phyloP scores from a whole-genome alignment of 495 filamentous ascomycete genomes.

The Aspergillus sclerotioniger region DNA sequence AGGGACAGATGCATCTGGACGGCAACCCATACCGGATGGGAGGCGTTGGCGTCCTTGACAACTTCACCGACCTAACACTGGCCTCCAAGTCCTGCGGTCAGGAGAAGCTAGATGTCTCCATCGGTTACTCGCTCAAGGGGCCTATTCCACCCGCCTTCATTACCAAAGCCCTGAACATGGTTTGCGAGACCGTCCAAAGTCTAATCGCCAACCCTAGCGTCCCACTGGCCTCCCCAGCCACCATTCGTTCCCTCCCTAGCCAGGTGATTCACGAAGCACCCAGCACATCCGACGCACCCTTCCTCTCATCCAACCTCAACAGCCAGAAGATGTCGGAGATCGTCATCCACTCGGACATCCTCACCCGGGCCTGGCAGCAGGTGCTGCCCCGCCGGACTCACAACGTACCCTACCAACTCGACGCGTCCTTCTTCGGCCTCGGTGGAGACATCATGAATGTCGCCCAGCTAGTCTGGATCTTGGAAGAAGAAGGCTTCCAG shows the following conservation, averaged over 20 bases:
- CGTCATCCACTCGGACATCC: constrained; percentile 43
- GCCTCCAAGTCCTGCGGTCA: constrained; percentile 44
- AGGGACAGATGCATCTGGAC: constrained; percentile 43
- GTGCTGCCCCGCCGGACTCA: constrained; percentile 36
- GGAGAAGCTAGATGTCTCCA: constrained; percentile 40
- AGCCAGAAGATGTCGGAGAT: constrained; percentile 47
- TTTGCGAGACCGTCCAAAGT: constrained; percentile 45
- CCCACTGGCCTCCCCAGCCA: constrained; percentile 42
- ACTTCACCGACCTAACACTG: constrained; percentile 50
- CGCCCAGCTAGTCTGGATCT: constrained; percentile 45
- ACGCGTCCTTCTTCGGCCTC: constrained; percentile 52
- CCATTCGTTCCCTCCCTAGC: constrained; percentile 33
- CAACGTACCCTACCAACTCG: constrained; percentile 36
- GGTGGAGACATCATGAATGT: constrained; percentile 55
- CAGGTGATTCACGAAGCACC: constrained; percentile 31
- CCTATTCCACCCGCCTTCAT: constrained; percentile 41
- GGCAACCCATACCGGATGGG: constrained; percentile 49
- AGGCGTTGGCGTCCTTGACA: constrained; percentile 48
- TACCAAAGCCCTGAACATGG: constrained; percentile 46
- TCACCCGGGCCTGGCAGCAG: constrained; percentile 51
- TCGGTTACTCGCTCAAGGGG: constrained; percentile 47
- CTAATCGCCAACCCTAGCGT: constrained; percentile 45
- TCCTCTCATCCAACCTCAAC: constrained; percentile 39
- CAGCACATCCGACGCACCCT: constrained; percentile 26
- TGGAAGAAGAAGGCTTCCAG: constrained; percentile 50